phyloP scores from a whole-genome alignment of 441 rosid species.

The Iberis amara region DNA sequence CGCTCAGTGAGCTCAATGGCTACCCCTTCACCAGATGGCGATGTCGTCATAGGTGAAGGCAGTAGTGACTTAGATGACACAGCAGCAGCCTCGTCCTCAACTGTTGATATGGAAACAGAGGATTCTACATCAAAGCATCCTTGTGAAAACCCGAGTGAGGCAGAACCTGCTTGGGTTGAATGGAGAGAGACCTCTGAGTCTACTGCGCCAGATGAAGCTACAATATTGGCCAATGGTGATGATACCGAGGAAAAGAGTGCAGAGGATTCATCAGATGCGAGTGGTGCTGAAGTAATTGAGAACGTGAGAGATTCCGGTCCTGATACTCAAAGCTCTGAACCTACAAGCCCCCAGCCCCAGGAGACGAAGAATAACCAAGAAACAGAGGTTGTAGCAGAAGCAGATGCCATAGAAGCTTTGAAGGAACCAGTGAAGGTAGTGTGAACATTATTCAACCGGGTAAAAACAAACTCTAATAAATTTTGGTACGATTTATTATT shows the following conservation, averaged over 20 bases:
- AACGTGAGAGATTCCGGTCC: background rate
- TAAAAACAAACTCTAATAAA: background rate
- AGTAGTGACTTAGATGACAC: slow-evolving; percentile 45
- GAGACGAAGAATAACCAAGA: slow-evolving; percentile 18
- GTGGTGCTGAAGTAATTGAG: background rate
- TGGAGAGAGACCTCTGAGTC: slow-evolving; percentile 75
- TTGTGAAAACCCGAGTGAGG: slow-evolving; percentile 38
- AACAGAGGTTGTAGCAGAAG: slow-evolving; percentile 19
- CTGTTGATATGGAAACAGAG: slow-evolving; percentile 23
- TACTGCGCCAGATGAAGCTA: slow-evolving; percentile 39
- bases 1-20: slow-evolving; percentile 41
- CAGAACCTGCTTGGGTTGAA: slow-evolving; percentile 69
- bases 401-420: background rate
- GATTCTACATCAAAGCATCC: slow-evolving; percentile 31
- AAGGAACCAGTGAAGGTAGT: slow-evolving; percentile 26
- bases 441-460: too few relatives aligned
- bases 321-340: slow-evolving; percentile 21
- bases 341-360: background rate
- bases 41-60: slow-evolving; percentile 41
- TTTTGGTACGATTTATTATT: slow-evolving; percentile 27
- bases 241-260: slow-evolving; percentile 24
- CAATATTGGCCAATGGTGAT: slow-evolving; percentile 34
- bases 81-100: slow-evolving; percentile 36
- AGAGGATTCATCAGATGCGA: slow-evolving; percentile 19
- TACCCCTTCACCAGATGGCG: slow-evolving; percentile 61